Evolutionary conservation across 305 asterid genomes (phyloP).

Genomic region (Fraxinus floribunda): DNA sequence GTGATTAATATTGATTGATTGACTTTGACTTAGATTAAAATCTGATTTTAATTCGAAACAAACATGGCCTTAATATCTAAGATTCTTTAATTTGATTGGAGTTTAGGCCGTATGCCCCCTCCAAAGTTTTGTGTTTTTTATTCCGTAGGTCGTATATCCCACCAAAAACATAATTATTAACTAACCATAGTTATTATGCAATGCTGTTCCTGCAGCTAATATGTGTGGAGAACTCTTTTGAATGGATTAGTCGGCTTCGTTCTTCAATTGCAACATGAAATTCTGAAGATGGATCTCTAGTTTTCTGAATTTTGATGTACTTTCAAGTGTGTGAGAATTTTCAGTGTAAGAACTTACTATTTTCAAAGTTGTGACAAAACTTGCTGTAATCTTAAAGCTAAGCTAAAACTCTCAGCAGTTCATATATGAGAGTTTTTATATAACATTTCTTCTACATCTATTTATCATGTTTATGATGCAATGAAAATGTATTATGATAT

Average conservation of each 20-base stretch:
- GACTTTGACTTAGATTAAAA: too few species aligned
- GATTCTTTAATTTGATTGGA: too few species aligned
- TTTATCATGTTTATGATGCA: background rate
- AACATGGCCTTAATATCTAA: too few species aligned
- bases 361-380: background rate
- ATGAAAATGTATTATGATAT: background rate
- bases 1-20: too few species aligned
- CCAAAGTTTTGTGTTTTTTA: too few species aligned
- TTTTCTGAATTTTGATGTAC: background rate
- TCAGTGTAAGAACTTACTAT: background rate
- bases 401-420: background rate
- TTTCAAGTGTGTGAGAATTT: background rate
- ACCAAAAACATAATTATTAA: background rate
- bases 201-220: conserved; percentile 19
- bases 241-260: background rate
- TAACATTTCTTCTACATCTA: background rate
- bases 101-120: too few species aligned
- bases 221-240: background rate
- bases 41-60: too few species aligned
- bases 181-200: background rate
- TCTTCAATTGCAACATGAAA: background rate
- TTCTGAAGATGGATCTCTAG: conserved; percentile 2
- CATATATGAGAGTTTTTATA: background rate
- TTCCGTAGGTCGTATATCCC: too few species aligned
- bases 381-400: background rate